Evolutionary conservation across 1,284 basidiomycete genomes (phyloP).

Genomic region (Tylopilus sp.): DNA sequence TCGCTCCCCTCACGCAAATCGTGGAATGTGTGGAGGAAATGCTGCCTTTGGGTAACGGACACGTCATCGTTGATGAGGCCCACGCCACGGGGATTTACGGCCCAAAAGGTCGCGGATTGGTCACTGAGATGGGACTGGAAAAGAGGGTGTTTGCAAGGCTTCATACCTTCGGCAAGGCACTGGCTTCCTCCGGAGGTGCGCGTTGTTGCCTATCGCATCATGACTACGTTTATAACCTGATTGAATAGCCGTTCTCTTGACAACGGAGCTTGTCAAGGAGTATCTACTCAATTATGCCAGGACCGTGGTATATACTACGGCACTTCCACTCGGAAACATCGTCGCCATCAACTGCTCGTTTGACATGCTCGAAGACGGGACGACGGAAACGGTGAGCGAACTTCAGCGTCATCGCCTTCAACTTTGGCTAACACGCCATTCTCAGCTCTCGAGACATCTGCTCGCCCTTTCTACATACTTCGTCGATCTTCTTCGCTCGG

Average conservation of each 20-base stretch:
- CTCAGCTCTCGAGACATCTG: slow-evolving; percentile 43
- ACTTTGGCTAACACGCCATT: background rate
- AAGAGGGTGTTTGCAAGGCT: slow-evolving; percentile 59
- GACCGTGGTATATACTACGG: slow-evolving; percentile 87
- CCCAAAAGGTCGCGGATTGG: slow-evolving; percentile 71
- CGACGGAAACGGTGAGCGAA: slow-evolving; percentile 49
- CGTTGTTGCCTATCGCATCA: slow-evolving; percentile 7
- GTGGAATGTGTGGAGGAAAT: slow-evolving; percentile 54
- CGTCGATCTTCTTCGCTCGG: slow-evolving; percentile 33
- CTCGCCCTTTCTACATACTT: slow-evolving; percentile 41
- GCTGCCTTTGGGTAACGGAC: slow-evolving; percentile 59
- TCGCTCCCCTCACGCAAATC: slow-evolving; percentile 72
- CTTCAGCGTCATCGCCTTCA: background rate
- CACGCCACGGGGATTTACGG: slow-evolving; percentile 85
- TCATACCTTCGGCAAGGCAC: slow-evolving; percentile 69
- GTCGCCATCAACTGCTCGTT: slow-evolving; percentile 75
- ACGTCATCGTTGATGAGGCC: slow-evolving; percentile 85
- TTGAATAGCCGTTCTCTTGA: slow-evolving; percentile 71
- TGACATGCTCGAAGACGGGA: slow-evolving; percentile 69
- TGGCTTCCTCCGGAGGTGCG: slow-evolving; percentile 77
- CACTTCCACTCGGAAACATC: slow-evolving; percentile 71
- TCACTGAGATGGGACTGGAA: slow-evolving; percentile 62
- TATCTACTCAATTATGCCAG: slow-evolving; percentile 94
- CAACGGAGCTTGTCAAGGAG: slow-evolving; percentile 66
- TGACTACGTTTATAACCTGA: background rate